phyloP scores from a whole-genome alignment of 495 filamentous ascomycete genomes.

The Xylaria cubensis region DNA sequence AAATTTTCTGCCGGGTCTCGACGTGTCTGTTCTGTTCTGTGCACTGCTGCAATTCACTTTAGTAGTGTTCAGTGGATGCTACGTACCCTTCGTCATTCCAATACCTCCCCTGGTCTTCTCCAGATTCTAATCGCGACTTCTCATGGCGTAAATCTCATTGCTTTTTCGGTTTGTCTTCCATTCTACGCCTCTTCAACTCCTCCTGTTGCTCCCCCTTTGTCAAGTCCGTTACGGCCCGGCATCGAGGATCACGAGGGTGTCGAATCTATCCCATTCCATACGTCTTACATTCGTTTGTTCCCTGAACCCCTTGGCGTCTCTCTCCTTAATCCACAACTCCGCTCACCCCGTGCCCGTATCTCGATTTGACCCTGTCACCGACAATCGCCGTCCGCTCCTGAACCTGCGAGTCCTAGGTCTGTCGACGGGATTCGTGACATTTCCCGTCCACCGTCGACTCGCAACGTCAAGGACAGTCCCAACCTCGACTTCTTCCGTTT shows the following conservation, averaged over 20 bases:
- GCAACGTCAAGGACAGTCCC: background rate
- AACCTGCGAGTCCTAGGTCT: background rate
- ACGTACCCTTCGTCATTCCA: conserved; percentile 21
- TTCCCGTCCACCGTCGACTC: background rate
- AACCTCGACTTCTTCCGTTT: background rate
- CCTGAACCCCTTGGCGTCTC: background rate
- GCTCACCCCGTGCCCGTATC: background rate
- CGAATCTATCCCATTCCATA: background rate
- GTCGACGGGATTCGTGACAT: background rate
- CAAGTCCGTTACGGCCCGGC: background rate
- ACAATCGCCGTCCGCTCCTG: background rate
- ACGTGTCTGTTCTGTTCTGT: background rate
- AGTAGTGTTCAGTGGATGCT: conserved; percentile 13
- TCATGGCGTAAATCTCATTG: conserved; percentile 12
- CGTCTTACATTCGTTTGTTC: conserved; percentile 16
- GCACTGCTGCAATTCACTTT: background rate
- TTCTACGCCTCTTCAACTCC: background rate
- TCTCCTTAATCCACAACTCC: background rate
- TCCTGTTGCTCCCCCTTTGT: conserved; percentile 1
- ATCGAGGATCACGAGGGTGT: background rate
- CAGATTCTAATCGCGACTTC: background rate
- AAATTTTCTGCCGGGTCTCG: conserved; percentile 17
- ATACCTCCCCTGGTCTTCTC: background rate
- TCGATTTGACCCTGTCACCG: background rate
- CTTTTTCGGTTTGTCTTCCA: background rate